These are phyloP conservation scores for Fusarium succisae DNA, from an alignment of 2,329 filamentous ascomycete genomes.

Conservation along the genomic window DNA sequence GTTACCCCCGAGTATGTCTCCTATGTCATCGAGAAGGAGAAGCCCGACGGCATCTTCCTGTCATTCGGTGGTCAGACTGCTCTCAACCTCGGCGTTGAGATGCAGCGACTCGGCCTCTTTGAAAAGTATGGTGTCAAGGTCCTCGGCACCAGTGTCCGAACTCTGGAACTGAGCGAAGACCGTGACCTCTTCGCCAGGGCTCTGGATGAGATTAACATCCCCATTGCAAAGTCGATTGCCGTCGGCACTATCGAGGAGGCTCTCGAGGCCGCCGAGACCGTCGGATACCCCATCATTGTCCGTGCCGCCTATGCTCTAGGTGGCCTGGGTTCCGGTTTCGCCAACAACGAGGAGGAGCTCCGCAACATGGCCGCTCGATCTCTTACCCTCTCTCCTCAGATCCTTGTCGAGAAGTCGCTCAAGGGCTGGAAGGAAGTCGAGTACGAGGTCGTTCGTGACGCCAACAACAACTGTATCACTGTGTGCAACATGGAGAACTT, in stretches of 20 bases:
- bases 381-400: constrained; percentile 92
- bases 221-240: constrained; percentile 95
- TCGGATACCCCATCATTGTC: constrained; percentile 98
- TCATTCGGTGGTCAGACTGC: constrained; percentile 98
- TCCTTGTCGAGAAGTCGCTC: constrained; percentile 96
- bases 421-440: constrained; percentile 99
- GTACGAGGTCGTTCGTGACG: constrained; percentile 97
- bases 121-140: constrained; percentile 96
- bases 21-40: constrained; percentile 96
- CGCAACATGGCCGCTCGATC: constrained; percentile 93
- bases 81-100: constrained; percentile 94
- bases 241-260: constrained; percentile 93
- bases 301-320: constrained; percentile 96
- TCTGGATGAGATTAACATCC: constrained; percentile 95
- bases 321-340: constrained; percentile 95
- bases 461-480: constrained; percentile 98
- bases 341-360: constrained; percentile 91
- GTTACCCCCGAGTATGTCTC: constrained; percentile 98
- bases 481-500: constrained; percentile 91
- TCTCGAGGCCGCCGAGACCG: constrained; percentile 81
- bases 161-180: constrained; percentile 93
- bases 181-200: constrained; percentile 96
- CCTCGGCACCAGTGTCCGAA: constrained; percentile 92
- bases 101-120: constrained; percentile 95
- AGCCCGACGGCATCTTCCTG: constrained; percentile 95